phyloP scores from a whole-genome alignment of 2,329 filamentous ascomycete species.

The Nemania serpens region DNA sequence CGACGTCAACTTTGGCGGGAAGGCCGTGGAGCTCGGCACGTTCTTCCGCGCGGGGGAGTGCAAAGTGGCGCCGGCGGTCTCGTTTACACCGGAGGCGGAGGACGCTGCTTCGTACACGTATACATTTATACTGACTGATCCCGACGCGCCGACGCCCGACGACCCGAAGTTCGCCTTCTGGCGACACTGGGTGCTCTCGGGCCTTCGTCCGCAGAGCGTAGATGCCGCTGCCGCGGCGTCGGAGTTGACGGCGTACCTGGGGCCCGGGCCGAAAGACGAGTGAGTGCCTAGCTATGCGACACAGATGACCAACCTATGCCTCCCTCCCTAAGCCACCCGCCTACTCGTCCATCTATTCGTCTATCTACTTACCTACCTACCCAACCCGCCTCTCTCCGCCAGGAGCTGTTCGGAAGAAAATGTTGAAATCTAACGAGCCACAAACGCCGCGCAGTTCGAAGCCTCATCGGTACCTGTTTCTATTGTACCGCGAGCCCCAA shows the following conservation, averaged over 20 bases:
- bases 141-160: conserved; percentile 59
- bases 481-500: conserved; percentile 49
- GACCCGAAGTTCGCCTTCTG: conserved; percentile 60
- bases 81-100: conserved; percentile 42
- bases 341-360: no score
- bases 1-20: conserved; percentile 44
- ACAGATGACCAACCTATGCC: not conserved
- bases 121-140: conserved; percentile 56
- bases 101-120: conserved; percentile 42
- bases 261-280: conserved; percentile 53
- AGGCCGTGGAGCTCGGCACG: conserved; percentile 44
- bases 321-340: no score
- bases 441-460: conserved; percentile 44
- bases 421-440: conserved; percentile 27
- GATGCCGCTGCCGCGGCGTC: conserved; percentile 19
- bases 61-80: conserved; percentile 44
- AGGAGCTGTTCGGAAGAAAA: no score
- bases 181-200: conserved; percentile 57
- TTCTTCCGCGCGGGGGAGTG: conserved; percentile 48
- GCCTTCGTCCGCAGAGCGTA: conserved; percentile 42
- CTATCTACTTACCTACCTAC: not conserved
- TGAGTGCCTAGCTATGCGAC: conserved; percentile 34
- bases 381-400: no score
- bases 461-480: conserved; percentile 53
- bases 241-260: conserved; percentile 49